A percentile compares a stretch with the other conserved stretches of the same genome.
Evolutionary conservation across 2,329 filamentous ascomycete species (phyloP).

Genomic region (Mycosphaerella arachidis): DNA sequence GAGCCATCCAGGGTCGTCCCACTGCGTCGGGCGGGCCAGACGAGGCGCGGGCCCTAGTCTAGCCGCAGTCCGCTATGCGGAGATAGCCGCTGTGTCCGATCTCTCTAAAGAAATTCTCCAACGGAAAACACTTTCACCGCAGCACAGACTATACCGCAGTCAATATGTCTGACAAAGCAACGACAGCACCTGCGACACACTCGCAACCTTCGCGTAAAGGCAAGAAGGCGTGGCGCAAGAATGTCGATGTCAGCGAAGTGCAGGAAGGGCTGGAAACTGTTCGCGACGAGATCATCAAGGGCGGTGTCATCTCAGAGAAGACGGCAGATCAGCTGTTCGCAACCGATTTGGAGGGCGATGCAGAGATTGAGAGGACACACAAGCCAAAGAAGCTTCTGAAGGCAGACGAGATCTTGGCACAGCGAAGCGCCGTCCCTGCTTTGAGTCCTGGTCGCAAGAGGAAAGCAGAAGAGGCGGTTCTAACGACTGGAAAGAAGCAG

Average conservation of each 20-base stretch:
- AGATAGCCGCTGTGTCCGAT: not conserved
- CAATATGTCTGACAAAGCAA: constrained; percentile 25
- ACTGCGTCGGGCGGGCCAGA: not conserved
- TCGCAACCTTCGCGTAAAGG: constrained; percentile 92
- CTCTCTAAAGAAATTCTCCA: constrained; percentile 1
- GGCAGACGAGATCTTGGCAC: constrained; percentile 84
- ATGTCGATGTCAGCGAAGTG: constrained; percentile 87
- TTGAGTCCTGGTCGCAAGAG: constrained; percentile 72
- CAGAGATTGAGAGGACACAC: constrained; percentile 59
- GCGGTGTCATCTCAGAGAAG: constrained; percentile 82
- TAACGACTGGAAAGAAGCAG: constrained; percentile 66
- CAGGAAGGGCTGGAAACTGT: constrained; percentile 75
- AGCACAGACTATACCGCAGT: not conserved
- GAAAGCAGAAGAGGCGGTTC: constrained; percentile 54
- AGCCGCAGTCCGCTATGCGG: not conserved
- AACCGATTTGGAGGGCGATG: constrained; percentile 70
- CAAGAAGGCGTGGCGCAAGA: constrained; percentile 98
- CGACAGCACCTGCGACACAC: constrained; percentile 68
- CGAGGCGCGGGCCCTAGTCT: not conserved
- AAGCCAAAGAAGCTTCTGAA: constrained; percentile 72
- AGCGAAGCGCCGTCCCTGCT: constrained; percentile 75
- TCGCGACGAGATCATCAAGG: constrained; percentile 85
- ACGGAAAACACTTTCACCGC: not conserved
- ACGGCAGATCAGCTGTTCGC: constrained; percentile 78
- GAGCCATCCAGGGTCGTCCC: not conserved